Evolutionary conservation across 371 early-diverging fungal genomes (phyloP), one percentile per base, ranked within the genome.

Genomic region (Lichtheimia corymbifera): DNA sequence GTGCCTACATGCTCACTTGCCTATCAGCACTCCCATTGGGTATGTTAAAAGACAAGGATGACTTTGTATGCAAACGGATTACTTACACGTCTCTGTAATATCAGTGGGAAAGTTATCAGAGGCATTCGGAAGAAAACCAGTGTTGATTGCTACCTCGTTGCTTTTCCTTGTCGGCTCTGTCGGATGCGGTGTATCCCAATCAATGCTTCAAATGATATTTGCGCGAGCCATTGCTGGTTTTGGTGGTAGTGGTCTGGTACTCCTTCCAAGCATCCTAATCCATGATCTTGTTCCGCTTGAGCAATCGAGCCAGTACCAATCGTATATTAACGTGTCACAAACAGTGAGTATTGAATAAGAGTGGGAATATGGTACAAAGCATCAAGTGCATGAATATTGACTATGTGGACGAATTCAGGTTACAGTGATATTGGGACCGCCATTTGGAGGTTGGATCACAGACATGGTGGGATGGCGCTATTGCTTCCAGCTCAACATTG

Each of bases 401-500:
- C 22, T 51, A 6, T 45, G 28, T 35, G 4, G 11, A 47, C 47
- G 11, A 2, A n/a, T 11, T 47, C 50, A 72, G 72, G 51, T 68
- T 22, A 68, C 71, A 17, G 64, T 67, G 3, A 68, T 64, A 3
- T 11, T 72, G 3, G 76, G 76, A 9, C 71, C 73, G 0, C 73
- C 73, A 17, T 44, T 76, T 3, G 77, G 85, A 27, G 84, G 87
- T 9, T 70, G 84, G 17, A 74, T 87, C 24, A 80, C 79, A 27
- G 73, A 73, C 15, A 57, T 17, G 15, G 71, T 84, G 71, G 82
- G 87, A 43, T 89, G 90, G 80, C 77, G 88, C 0, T 84, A 83
- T 18, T 82, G 84, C 7, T 92, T 93, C 66, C 90, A 87, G 70
- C 79, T 91, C 64, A 91, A 93, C 64, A 56, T 93, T 7, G 90